A percentile compares a stretch with the other conserved stretches of the same genome.
These are phyloP conservation scores for Peniophora sp. DNA, from an alignment of 1,284 basidiomycete species.

Conservation along the genomic window DNA sequence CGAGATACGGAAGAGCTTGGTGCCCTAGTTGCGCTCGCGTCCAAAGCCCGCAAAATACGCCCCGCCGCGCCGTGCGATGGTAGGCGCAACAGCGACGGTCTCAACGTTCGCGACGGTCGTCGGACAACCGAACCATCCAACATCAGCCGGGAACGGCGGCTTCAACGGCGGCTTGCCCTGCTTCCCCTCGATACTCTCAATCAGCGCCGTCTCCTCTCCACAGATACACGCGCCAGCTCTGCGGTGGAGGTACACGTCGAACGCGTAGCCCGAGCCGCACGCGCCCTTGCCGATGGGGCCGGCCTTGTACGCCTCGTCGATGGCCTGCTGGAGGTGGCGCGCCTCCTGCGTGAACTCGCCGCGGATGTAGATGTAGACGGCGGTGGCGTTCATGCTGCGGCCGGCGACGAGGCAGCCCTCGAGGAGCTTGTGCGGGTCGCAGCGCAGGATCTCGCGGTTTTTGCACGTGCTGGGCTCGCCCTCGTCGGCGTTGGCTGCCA, in stretches of 20 bases:
- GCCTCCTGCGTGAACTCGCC: constrained; percentile 98
- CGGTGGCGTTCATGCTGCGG: constrained; percentile 95
- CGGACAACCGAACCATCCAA: constrained; percentile 94
- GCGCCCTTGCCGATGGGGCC: constrained; percentile 92
- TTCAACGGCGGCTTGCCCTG: constrained; percentile 97
- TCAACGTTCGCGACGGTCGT: constrained; percentile 98
- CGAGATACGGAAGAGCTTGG: constrained; percentile 93
- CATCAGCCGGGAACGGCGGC: constrained; percentile 99
- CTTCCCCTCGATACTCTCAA: constrained; percentile 95
- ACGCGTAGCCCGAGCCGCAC: constrained; percentile 87
- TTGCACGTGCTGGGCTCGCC: constrained; percentile 99
- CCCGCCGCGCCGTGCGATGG: constrained; percentile 87
- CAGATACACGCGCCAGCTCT: constrained; percentile 98
- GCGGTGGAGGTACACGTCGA: constrained; percentile 96
- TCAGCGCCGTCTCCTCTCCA: constrained; percentile 96
- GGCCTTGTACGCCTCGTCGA: constrained; percentile 89
- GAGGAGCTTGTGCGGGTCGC: constrained; percentile 96
- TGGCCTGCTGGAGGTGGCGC: constrained; percentile 88
- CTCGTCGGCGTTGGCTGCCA: constrained; percentile 98
- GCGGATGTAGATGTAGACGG: constrained; percentile 98
- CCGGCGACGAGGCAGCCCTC: constrained; percentile 98
- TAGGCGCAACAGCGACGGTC: constrained; percentile 95
- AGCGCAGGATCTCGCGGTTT: constrained; percentile 96
- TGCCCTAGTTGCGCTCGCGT: constrained; percentile 88
- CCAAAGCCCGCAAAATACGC: constrained; percentile 95